Conservation (phyloP, 2,329 filamentous ascomycete species). For the Akanthomyces muscarius region DNA sequence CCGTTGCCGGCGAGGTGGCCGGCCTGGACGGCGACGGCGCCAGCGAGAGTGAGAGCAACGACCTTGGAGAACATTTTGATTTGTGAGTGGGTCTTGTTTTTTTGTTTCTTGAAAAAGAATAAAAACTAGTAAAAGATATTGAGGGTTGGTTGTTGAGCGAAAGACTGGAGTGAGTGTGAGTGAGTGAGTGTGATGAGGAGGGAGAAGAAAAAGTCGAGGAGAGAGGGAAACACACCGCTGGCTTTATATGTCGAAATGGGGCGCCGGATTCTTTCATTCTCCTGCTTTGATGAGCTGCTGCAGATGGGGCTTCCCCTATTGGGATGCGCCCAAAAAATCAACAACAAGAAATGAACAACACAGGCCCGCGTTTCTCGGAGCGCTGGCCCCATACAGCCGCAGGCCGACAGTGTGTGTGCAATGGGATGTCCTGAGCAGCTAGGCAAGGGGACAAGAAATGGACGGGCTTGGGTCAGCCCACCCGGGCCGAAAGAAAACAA, state of each 20-base stretch:
- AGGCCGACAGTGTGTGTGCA: no score
- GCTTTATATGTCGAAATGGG: slow-evolving; percentile 7
- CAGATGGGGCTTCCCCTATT: no score
- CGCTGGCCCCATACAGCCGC: no score
- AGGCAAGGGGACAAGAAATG: not conserved
- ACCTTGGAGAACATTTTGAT: slow-evolving; percentile 30
- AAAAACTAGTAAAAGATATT: not conserved
- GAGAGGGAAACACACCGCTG: not conserved
- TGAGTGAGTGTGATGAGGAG: not conserved
- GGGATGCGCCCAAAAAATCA: not conserved
- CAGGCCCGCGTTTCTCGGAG: no score
- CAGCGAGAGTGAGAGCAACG: slow-evolving; percentile 25
- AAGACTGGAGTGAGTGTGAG: not conserved
- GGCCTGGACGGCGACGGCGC: slow-evolving; percentile 21
- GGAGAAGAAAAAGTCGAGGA: not conserved
- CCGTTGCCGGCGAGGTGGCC: not conserved
- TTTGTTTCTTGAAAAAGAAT: not conserved
- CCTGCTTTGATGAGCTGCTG: no score
- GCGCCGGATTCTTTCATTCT: not conserved
- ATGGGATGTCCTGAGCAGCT: not conserved
- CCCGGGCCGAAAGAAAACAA: not conserved
- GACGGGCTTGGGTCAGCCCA: no score
- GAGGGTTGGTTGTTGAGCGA: not conserved
- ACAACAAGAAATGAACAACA: not conserved
- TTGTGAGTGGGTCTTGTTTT: slow-evolving; percentile 17